Evolutionary conservation across 805 yeast genomes (phyloP), one percentile per base, ranked within the genome.

Genomic region (Candida sithepensis): DNA sequence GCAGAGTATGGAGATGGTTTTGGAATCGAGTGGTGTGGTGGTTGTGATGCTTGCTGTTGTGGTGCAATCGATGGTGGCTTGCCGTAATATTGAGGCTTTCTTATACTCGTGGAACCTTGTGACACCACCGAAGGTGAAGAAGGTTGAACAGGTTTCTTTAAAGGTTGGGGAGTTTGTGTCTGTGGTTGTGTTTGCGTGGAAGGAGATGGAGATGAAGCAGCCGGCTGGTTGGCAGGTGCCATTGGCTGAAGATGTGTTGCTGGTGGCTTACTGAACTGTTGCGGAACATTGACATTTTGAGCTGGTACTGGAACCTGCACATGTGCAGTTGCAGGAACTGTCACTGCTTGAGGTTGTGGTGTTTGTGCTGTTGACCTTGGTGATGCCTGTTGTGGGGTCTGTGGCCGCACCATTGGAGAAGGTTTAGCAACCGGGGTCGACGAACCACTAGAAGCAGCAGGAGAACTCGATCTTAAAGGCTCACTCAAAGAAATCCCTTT

Each of bases 401-500:
- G 42, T 13, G 10, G 21, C 10, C 18, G n/a, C 21, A n/a, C n/a
- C n/a, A n/a, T n/a, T n/a, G n/a, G n/a, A n/a, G n/a, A n/a, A n/a
- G 48, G 21, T 5, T 51, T 39, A n/a, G 38, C 33, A 16, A 70
- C 43, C 73, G 68, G 24, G 67, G 72, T 37, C 7, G 55, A 43
- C 4, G 53, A 36, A 40, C 42, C 43, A 9, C 48, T 44, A 13
- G 53, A 34, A 43, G 44, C 43, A 14, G 51, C 41, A 34, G 45
- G 38, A 14, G 56, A 30, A n/a, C 47, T 23, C 22, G 52, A 18
- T 23, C 44, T 38, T n/a, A 48, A 14, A 16, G 52, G 45, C 16
- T 54, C 28, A 6, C 21, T 43, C 33, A 52, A 50, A 41, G 74
- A 73, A 10, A 75, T 52, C 7, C 68, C 73, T 52, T 76, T 72